Evolutionary conservation across 495 filamentous ascomycete genomes (phyloP).

Genomic region (Neurospora tetrasperma): DNA sequence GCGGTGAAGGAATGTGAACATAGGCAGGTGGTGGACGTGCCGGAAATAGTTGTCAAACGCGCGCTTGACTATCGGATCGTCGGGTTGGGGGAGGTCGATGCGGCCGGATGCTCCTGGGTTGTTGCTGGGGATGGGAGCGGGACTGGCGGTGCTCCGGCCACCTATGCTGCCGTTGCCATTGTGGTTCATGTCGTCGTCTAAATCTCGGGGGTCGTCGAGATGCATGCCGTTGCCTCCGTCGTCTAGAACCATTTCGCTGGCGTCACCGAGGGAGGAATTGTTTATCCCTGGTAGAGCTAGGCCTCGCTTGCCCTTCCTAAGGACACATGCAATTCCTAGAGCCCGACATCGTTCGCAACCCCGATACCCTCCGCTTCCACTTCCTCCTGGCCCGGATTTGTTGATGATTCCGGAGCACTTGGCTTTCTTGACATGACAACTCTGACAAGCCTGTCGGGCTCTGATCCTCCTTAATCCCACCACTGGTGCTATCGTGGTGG

Average conservation of each 20-base stretch:
- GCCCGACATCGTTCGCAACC: slow-evolving; percentile 34
- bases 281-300: slow-evolving; percentile 8
- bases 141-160: background rate
- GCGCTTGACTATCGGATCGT: slow-evolving; percentile 30
- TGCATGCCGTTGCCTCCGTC: slow-evolving; percentile 1
- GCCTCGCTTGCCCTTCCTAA: slow-evolving; percentile 36
- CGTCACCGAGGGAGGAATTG: background rate
- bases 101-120: slow-evolving; percentile 9
- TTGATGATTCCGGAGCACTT: slow-evolving; percentile 38
- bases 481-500: slow-evolving; percentile 10
- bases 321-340: slow-evolving; percentile 40
- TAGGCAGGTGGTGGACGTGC: slow-evolving; percentile 40
- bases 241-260: background rate
- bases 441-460: slow-evolving; percentile 39
- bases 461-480: slow-evolving; percentile 10
- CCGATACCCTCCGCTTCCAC: background rate
- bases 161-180: slow-evolving; percentile 12
- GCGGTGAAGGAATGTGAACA: slow-evolving; percentile 40
- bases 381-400: slow-evolving; percentile 4
- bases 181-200: slow-evolving; percentile 6
- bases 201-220: slow-evolving; percentile 5
- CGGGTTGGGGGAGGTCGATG: slow-evolving; percentile 17
- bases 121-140: slow-evolving; percentile 5
- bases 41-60: slow-evolving; percentile 41
- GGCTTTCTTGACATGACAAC: slow-evolving; percentile 39